Conservation (phyloP, 108 stramenopile genomes). For the Mediolabrus comicus region DNA sequence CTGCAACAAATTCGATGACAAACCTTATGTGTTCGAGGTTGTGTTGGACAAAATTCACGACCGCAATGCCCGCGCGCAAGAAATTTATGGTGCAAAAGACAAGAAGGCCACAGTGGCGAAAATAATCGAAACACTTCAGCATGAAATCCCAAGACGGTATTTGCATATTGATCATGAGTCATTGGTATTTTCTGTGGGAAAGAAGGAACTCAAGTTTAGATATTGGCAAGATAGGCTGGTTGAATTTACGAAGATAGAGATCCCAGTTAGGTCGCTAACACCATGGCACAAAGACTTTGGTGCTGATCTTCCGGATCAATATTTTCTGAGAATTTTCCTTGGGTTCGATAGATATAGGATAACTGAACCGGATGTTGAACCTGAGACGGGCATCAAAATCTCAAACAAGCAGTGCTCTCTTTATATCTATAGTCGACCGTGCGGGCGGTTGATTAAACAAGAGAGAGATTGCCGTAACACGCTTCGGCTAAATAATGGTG, state of each 20-base stretch:
- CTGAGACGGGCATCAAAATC: neutral
- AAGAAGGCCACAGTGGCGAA: neutral
- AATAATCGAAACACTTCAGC: slow-evolving; percentile 22
- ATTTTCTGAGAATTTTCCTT: slow-evolving; percentile 12
- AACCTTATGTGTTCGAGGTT: slow-evolving; percentile 12
- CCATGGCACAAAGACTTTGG: slow-evolving; percentile 28
- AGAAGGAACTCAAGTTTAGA: slow-evolving; percentile 20
- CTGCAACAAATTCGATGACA: neutral
- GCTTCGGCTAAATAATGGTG: slow-evolving; percentile 31
- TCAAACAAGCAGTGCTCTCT: slow-evolving; percentile 10
- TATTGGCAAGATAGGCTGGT: slow-evolving; percentile 57
- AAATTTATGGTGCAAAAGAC: neutral
- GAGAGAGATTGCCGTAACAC: slow-evolving; percentile 39
- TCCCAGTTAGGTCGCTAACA: slow-evolving; percentile 9
- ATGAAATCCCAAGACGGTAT: slow-evolving; percentile 47
- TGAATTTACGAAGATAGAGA: slow-evolving; percentile 48
- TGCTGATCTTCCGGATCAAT: neutral
- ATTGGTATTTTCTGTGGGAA: slow-evolving; percentile 35
- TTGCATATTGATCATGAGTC: slow-evolving; percentile 46
- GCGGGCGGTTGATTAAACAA: slow-evolving; percentile 39
- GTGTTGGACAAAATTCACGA: slow-evolving; percentile 17
- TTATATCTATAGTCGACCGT: slow-evolving; percentile 9
- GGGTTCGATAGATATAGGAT: slow-evolving; percentile 18
- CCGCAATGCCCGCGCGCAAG: neutral
- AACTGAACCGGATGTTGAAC: neutral